Percentiles rank a stretch among this genome's conserved stretches.
Conservation (phyloP, 306 rosid species). For the Pterocarpus macrocarpus region DNA sequence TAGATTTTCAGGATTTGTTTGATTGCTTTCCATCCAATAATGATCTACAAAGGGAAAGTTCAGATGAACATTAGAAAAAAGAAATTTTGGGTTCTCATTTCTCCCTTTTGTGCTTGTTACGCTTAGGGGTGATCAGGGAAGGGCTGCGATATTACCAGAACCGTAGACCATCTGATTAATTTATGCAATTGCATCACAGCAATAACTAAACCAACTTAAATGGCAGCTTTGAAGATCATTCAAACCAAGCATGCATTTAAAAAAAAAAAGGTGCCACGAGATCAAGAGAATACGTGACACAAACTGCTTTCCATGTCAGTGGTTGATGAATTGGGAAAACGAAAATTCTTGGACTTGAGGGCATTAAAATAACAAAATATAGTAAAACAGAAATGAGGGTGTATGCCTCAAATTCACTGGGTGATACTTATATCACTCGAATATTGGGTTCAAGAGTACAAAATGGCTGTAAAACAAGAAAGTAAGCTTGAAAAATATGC, state of each 20-base stretch:
- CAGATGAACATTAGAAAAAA: constrained; percentile 3
- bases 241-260: not conserved
- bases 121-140: not conserved
- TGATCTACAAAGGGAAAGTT: constrained; percentile 56
- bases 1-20: constrained; percentile 41
- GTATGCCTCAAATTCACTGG: too few species aligned
- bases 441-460: too few species aligned
- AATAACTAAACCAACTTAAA: constrained; percentile 2
- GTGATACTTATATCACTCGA: too few species aligned
- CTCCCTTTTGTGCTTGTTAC: not conserved
- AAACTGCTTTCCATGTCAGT: not conserved
- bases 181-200: constrained; percentile 3
- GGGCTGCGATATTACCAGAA: not conserved
- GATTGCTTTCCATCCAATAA: constrained; percentile 63
- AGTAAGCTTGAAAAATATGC: not conserved
- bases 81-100: not conserved
- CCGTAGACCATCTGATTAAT: constrained; percentile 17
- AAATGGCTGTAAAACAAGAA: too few species aligned
- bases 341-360: constrained; percentile 3
- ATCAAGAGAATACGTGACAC: constrained; percentile 6
- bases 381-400: not conserved
- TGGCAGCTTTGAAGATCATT: constrained; percentile 28
- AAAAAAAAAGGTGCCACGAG: not conserved
- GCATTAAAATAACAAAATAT: constrained; percentile 5
- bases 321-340: not conserved